Percentiles rank a stretch among this genome's conserved stretches.
Evolutionary conservation across 2,329 filamentous ascomycete species (phyloP).

Genomic region (Xylaria sp.): DNA sequence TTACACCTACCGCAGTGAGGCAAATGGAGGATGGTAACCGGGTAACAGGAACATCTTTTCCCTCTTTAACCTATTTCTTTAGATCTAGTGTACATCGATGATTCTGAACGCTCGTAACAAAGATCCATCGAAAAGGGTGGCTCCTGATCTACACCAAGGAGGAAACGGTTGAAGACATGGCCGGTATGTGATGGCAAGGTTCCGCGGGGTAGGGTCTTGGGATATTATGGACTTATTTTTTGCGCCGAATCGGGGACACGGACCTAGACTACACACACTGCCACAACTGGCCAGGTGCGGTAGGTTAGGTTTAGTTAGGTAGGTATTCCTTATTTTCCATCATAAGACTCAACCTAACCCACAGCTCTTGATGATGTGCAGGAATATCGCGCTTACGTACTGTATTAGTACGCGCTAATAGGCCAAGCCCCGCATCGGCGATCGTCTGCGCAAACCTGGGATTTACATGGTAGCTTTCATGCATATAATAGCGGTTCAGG

Average conservation of each 20-base stretch:
- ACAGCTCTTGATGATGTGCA: constrained; percentile 10
- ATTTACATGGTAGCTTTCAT: no score
- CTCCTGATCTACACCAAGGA: not conserved
- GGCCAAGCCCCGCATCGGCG: constrained; percentile 9
- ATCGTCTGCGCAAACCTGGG: constrained; percentile 6
- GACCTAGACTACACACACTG: not conserved
- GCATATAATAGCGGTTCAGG: not conserved
- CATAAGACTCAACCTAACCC: not conserved
- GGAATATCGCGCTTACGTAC: constrained; percentile 20
- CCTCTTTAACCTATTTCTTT: no score
- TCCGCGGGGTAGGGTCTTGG: not conserved
- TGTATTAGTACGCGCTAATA: not conserved
- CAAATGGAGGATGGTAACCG: not conserved
- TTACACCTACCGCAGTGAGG: not conserved
- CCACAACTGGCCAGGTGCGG: no score
- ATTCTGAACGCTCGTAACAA: not conserved
- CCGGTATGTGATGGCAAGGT: not conserved
- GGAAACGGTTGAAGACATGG: not conserved
- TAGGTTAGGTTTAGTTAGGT: no score
- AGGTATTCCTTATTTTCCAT: not conserved
- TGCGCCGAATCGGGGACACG: not conserved
- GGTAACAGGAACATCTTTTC: not conserved
- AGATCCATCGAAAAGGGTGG: not conserved
- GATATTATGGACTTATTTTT: not conserved
- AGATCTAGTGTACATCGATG: no score